Evolutionary conservation across 2,329 filamentous ascomycete genomes (phyloP).

Genomic region (Tolypocladium guangdongense): DNA sequence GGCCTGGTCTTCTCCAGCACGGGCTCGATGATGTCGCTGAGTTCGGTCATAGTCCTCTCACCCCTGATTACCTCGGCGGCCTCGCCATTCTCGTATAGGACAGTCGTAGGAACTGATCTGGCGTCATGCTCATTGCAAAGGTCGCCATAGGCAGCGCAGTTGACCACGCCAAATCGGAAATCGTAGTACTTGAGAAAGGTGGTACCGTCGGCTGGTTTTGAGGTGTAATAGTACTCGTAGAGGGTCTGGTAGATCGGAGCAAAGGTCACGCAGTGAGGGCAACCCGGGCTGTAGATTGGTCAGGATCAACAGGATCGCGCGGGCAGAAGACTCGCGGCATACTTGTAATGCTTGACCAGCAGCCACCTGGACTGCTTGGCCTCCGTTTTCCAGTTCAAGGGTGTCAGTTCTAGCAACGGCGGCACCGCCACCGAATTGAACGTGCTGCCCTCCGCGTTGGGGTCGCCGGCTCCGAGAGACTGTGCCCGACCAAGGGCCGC

Average conservation of each 20-base stretch:
- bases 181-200: conserved; percentile 74
- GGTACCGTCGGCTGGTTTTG: conserved; percentile 53
- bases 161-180: conserved; percentile 76
- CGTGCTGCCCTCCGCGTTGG: conserved; percentile 34
- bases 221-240: conserved; percentile 92
- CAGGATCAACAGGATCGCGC: conserved; percentile 10
- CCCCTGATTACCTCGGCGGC: conserved; percentile 53
- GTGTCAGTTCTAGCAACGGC: conserved; percentile 49
- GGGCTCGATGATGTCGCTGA: conserved; percentile 65
- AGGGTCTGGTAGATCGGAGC: conserved; percentile 83
- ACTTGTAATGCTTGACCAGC: conserved; percentile 60
- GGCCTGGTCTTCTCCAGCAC: conserved; percentile 69
- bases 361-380: conserved; percentile 42
- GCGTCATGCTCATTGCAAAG: conserved; percentile 62
- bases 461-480: conserved; percentile 22
- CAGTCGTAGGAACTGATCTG: conserved; percentile 62
- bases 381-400: conserved; percentile 45
- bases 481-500: conserved; percentile 22
- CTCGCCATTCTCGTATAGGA: conserved; percentile 71
- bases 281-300: conserved; percentile 38
- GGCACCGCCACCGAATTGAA: conserved; percentile 61
- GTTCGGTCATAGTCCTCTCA: conserved; percentile 50
- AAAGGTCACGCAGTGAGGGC: conserved; percentile 65
- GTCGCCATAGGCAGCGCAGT: conserved; percentile 77
- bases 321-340: conserved; percentile 5